These are phyloP conservation scores for Suillus americanus DNA, from an alignment of 768 basidiomycete genomes.

Conservation along the genomic window DNA sequence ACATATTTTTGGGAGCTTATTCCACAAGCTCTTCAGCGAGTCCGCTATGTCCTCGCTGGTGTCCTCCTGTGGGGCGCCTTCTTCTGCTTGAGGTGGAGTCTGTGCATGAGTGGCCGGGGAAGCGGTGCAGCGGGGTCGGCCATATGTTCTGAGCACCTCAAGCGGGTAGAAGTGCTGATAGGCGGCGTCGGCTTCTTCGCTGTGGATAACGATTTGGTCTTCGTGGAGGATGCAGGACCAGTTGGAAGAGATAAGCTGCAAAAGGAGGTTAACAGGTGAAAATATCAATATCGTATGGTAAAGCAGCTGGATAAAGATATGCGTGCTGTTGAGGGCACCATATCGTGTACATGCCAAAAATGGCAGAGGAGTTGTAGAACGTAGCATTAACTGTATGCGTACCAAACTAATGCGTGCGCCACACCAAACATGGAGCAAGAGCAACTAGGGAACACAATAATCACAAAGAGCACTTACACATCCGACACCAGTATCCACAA, in stretches of 20 bases:
- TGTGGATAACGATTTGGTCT: conserved; percentile 69
- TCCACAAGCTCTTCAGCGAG: conserved; percentile 12
- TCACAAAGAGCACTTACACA: conserved; percentile 51
- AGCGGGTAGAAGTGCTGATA: conserved; percentile 71
- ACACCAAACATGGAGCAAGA: neutral
- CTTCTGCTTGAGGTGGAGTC: conserved; percentile 3
- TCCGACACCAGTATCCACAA: conserved; percentile 71
- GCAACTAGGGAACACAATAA: neutral
- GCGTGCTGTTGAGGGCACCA: neutral
- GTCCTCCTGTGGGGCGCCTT: neutral
- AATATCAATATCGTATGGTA: neutral
- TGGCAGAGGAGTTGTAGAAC: neutral
- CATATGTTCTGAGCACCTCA: conserved; percentile 31
- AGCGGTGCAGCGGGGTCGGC: conserved; percentile 24
- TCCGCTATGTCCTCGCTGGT: conserved; percentile 9
- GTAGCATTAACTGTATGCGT: neutral
- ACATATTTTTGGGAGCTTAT: conserved; percentile 42
- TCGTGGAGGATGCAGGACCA: conserved; percentile 77
- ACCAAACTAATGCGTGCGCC: neutral
- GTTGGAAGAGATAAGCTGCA: conserved; percentile 63
- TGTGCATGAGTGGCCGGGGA: conserved; percentile 10
- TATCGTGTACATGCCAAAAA: neutral
- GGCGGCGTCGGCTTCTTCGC: conserved; percentile 64
- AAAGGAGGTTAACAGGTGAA: conserved; percentile 5
- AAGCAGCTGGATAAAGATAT: neutral